phyloP scores from a whole-genome alignment of 208 protist genomes.

The Naegleria fowleri region DNA sequence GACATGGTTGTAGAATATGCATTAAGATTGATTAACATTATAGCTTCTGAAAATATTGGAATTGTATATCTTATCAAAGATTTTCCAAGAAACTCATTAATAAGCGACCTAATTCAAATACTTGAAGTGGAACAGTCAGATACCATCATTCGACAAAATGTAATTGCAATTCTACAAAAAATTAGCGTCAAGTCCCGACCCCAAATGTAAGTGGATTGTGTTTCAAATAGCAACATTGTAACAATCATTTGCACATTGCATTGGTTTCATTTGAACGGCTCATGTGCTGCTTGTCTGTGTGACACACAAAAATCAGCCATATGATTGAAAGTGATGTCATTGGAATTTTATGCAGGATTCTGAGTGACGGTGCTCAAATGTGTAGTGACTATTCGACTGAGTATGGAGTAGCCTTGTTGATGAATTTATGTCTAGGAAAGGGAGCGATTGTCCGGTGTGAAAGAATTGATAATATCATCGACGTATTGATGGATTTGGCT shows the following conservation, averaged over 20 bases:
- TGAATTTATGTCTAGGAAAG: conserved; percentile 10
- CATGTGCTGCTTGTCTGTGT: not conserved
- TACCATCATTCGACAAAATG: not conserved
- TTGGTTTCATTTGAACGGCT: too few relatives aligned
- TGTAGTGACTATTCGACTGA: not conserved
- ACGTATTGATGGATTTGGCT: not conserved
- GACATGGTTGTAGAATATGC: not conserved
- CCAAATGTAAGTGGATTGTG: not conserved
- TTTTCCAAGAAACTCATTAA: not conserved
- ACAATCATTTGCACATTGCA: too few relatives aligned
- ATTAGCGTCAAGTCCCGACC: not conserved
- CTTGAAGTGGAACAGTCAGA: not conserved
- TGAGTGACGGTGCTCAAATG: not conserved
- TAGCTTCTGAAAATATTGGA: not conserved
- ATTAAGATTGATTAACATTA: not conserved
- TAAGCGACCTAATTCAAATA: not conserved
- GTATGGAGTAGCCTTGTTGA: not conserved
- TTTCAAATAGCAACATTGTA: too few relatives aligned
- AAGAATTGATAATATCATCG: not conserved
- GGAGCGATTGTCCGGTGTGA: not conserved
- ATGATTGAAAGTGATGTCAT: not conserved
- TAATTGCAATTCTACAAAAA: not conserved
- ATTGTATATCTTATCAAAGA: not conserved
- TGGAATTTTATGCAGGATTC: not conserved
- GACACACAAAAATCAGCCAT: not conserved